Base-by-base conservation (phyloP, 495 filamentous ascomycete species). In the Amniculicola lignicola region DNA sequence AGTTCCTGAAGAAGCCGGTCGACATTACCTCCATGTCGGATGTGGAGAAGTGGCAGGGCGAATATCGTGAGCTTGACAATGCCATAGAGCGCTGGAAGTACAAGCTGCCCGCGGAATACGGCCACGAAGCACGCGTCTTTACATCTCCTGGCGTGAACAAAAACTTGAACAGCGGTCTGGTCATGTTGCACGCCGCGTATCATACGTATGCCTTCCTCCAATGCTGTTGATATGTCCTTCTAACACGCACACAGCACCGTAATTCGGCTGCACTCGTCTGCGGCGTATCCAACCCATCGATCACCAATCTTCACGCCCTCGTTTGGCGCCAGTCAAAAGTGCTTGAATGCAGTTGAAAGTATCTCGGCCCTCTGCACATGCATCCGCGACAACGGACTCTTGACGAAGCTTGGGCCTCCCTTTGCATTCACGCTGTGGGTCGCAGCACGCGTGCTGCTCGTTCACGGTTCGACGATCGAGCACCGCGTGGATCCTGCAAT, bases 371-470 rank as follows among this genome's bases (percentile, higher is more conserved):
- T 95, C 1, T 84, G 84, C 27, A 81, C 82, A 22, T 87, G 87
- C 63, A 87, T 92, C 12, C 78, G 85, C 25, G 77, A 79, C 31
- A 83, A 89, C 59, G 79, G 79, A 57, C 79, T 93, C 66, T 75
- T 95, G 15, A 77, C 79, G 42, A 88, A 90, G 62, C 81, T 95
- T 12, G 90, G 90, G 0, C 88, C 89, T 0, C 89, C 88, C 0
- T 95, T 94, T 62, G 88, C 89, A 12, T 95, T 95, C 66, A 88
- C 88, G 1, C 74, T 95, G 27, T 95, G 90, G 90, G 90, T 95
- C 23, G 88, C 88, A n/a, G 88, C 90, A 12, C 83, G 90, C 4
- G 73, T 95, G 18, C 74, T 93, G 1, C 82, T 95, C 5, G 89
- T 95, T 7, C 89, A 94, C 67, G 88, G 88, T 14, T 89, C 86